phyloP scores from a whole-genome alignment of 1,284 basidiomycete species.

The Ganoderma sinense region DNA sequence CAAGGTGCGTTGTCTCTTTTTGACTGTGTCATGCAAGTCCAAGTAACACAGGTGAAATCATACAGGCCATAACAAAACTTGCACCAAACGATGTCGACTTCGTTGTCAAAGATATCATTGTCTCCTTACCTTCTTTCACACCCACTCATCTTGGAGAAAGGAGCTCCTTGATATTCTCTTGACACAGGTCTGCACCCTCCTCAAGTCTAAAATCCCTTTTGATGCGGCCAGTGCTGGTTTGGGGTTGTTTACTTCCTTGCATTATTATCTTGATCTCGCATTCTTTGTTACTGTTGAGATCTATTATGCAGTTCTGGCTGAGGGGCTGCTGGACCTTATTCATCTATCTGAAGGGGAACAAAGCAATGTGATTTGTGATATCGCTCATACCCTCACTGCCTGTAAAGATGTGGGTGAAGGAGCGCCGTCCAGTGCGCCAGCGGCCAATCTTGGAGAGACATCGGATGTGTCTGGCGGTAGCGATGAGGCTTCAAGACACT shows the following conservation, averaged over 20 bases:
- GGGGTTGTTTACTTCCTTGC: slow-evolving; percentile 44
- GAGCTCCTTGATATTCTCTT: slow-evolving; percentile 55
- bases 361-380: slow-evolving; percentile 49
- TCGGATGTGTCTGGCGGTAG: slow-evolving; percentile 1
- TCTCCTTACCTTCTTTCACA: slow-evolving; percentile 55
- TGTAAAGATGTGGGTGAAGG: slow-evolving; percentile 23
- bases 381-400: slow-evolving; percentile 30
- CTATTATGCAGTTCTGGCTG: slow-evolving; percentile 53
- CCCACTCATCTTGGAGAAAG: slow-evolving; percentile 46
- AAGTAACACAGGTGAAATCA: neutral
- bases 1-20: slow-evolving; percentile 44
- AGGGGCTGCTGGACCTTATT: slow-evolving; percentile 55
- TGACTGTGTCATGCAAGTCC: neutral
- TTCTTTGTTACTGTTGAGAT: slow-evolving; percentile 54
- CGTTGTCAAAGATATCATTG: slow-evolving; percentile 62
- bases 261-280: slow-evolving; percentile 56
- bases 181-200: slow-evolving; percentile 45
- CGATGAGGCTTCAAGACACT: slow-evolving; percentile 44
- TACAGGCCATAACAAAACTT: slow-evolving; percentile 59
- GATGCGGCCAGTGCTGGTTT: too few relatives aligned
- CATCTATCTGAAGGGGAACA: slow-evolving; percentile 52
- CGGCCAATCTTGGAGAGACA: slow-evolving; percentile 18
- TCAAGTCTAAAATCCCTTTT: slow-evolving; percentile 49
- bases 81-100: slow-evolving; percentile 48
- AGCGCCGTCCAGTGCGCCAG: slow-evolving; percentile 19